Evolutionary conservation across 2,329 filamentous ascomycete species (phyloP), one percentile per base, ranked within the genome.

Genomic region (Beauveria varroae): DNA sequence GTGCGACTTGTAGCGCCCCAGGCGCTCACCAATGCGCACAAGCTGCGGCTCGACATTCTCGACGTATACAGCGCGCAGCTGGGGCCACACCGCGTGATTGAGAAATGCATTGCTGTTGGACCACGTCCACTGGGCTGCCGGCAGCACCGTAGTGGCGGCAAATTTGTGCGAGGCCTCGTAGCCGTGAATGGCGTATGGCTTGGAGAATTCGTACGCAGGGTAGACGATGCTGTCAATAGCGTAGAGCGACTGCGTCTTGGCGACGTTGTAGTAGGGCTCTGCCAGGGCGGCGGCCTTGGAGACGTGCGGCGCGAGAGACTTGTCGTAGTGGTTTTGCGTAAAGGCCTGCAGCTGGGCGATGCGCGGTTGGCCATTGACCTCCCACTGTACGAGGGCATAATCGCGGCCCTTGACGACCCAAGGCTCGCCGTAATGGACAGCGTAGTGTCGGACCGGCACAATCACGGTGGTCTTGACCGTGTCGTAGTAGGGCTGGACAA

Each of bases 31-130:
- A 68, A 99, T 98, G 68, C 92, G 91, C 61, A 93, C 84, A 16
- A 99, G 81, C 74, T 99, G 96, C 16, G 96, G 96, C 76, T 98
- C 93, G 3, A 99, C 93, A 68, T 96, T 96, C 70, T 96, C 87
- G 12, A 87, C 84, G 70, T 98, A 98, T 5, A 97, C 77, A 16
- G 89, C 81, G 28, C 89, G 86, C 12, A 97, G 65, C 65, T 89
- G 87, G 2, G 93, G 93, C 88, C 90, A 95, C 18, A 98, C 78
- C 2, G 86, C 87, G 52, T 85, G 84, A 62, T 91, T 85, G 40
- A 96, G 76, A 69, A 97, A 93, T 14, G 82, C 76, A 62, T 86
- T 84, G 0, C 84, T 83, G 63, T 86, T 86, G 61, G 86, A 85
- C 81, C 88, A 91, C 3, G 84, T 84, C 79, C 86, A 90, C 61